A percentile compares a stretch with the other conserved stretches of the same genome.
Conservation (phyloP, 148 eudicot species). For the Camellia lanceoleosa region DNA sequence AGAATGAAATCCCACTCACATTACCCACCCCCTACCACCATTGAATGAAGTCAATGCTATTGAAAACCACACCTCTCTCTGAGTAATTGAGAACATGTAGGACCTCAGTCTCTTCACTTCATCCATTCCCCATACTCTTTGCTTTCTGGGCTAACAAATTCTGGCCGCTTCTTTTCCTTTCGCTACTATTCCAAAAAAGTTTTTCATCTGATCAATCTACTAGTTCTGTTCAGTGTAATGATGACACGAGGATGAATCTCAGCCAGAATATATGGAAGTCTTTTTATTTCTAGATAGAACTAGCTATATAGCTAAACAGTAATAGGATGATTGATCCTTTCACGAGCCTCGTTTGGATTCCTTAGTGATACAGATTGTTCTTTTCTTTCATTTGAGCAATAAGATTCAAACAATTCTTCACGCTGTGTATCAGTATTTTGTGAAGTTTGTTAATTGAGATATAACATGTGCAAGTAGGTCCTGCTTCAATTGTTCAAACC, state of each 20-base stretch:
- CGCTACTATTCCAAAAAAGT: neutral
- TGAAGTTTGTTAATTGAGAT: no score
- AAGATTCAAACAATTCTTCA: no score
- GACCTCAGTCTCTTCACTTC: conserved; percentile 2
- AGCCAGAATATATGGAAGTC: neutral
- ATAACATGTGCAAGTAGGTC: no score
- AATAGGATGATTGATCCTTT: neutral
- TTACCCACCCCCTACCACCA: neutral
- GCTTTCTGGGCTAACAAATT: neutral
- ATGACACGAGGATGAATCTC: neutral
- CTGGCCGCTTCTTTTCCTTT: conserved; percentile 11
- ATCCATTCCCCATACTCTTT: neutral
- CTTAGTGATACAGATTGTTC: neutral
- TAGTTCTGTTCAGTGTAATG: neutral
- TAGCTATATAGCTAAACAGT: neutral
- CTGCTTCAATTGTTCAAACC: no score
- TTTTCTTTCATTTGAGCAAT: no score
- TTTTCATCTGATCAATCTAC: neutral
- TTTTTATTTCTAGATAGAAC: neutral
- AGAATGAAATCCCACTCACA: neutral
- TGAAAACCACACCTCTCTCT: neutral
- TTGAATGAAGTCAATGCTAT: conserved; percentile 5
- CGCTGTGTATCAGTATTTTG: no score
- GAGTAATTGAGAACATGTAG: neutral
- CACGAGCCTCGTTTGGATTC: neutral